These are phyloP conservation scores for Orychophragmus violaceus DNA, from an alignment of 345 rosid species.

Conservation along the genomic window DNA sequence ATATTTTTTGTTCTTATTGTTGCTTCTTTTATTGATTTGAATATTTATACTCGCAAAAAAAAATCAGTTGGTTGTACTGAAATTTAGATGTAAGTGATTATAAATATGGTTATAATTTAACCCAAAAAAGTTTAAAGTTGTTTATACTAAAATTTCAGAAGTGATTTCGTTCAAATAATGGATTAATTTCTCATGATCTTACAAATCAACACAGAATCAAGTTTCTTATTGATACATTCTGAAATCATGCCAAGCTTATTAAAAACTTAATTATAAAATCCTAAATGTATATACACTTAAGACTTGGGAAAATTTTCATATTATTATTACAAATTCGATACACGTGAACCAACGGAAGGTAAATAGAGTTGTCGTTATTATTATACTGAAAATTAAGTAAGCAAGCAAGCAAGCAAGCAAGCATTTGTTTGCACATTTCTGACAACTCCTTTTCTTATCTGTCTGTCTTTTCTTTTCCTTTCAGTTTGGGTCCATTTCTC, in stretches of 20 bases:
- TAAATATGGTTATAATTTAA: no score
- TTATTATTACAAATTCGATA: background rate
- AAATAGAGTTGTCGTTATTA: constrained; percentile 24
- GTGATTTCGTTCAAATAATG: background rate
- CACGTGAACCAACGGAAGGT: constrained; percentile 28
- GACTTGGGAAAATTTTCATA: background rate
- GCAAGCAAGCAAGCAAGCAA: no score
- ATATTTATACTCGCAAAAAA: background rate
- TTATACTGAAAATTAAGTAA: constrained; percentile 10
- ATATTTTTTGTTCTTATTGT: background rate
- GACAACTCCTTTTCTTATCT: constrained; percentile 31
- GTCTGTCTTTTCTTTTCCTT: background rate
- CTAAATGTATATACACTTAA: background rate
- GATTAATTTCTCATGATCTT: background rate
- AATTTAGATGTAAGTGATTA: background rate
- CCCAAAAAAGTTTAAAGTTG: no score
- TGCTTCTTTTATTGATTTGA: background rate
- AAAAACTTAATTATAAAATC: background rate
- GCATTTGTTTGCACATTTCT: constrained; percentile 31
- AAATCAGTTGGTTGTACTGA: background rate
- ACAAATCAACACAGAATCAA: background rate
- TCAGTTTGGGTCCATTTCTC: background rate
- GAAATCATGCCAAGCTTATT: background rate
- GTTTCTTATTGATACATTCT: background rate
- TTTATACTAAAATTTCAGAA: no score